Evolutionary conservation across 1,284 basidiomycete species (phyloP).

Genomic region (Ustilago loliicola): DNA sequence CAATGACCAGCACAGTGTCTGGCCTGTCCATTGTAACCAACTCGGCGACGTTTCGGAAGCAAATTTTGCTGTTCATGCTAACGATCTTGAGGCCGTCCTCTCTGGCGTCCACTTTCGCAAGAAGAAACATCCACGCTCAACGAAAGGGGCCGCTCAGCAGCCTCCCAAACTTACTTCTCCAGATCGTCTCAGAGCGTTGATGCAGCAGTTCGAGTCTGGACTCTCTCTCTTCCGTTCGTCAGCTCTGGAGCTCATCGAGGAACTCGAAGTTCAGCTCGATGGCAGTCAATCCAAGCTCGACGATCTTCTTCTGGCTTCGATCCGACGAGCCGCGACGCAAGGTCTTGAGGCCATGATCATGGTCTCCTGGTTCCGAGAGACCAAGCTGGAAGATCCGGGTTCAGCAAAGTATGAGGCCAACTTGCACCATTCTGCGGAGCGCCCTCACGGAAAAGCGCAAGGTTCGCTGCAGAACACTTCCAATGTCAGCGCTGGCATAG

Average conservation of each 20-base stretch:
- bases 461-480: neutral
- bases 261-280: slow-evolving; percentile 5
- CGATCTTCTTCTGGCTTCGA: slow-evolving; percentile 6
- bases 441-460: neutral
- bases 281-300: slow-evolving; percentile 5
- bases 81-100: neutral
- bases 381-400: slow-evolving; percentile 1
- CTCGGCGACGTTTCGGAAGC: neutral
- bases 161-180: neutral
- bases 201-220: slow-evolving; percentile 6
- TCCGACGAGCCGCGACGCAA: slow-evolving; percentile 14
- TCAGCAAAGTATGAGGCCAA: neutral
- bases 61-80: neutral
- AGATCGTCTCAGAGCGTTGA: neutral
- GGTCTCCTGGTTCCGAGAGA: slow-evolving; percentile 24
- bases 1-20: neutral
- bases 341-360: slow-evolving; percentile 20
- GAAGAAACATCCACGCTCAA: neutral
- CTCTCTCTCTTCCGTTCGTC: slow-evolving; percentile 6
- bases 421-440: neutral
- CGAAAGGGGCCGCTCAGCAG: neutral
- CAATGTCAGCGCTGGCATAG: neutral
- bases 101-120: neutral
- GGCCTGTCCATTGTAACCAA: neutral
- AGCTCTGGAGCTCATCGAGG: neutral